A percentile compares a stretch with the other conserved stretches of the same genome.
Evolutionary conservation across 495 filamentous ascomycete genomes (phyloP).

Genomic region (Penicillium paradoxum): DNA sequence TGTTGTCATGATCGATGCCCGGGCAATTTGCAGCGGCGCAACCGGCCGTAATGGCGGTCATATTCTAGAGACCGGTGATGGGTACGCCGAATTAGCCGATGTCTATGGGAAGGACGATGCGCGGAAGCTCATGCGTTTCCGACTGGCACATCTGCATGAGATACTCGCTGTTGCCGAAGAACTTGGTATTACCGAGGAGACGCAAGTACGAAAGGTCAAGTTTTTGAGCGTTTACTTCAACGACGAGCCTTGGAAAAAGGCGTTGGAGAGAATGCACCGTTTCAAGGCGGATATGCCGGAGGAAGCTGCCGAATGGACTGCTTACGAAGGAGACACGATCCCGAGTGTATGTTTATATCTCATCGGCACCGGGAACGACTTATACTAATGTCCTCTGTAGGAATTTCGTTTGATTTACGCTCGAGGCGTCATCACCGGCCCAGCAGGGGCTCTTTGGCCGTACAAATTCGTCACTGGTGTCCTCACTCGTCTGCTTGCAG

Average conservation of each 20-base stretch:
- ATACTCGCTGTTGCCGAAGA: slow-evolving; percentile 27
- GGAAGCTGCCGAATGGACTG: slow-evolving; percentile 26
- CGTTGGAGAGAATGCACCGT: slow-evolving; percentile 17
- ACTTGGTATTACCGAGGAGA: slow-evolving; percentile 22
- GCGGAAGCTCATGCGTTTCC: slow-evolving; percentile 25
- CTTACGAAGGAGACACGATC: slow-evolving; percentile 21
- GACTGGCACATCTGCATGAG: slow-evolving; percentile 30
- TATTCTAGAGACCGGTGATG: slow-evolving; percentile 27
- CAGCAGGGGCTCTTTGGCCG: slow-evolving; percentile 61
- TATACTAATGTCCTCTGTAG: not conserved
- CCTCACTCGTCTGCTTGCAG: slow-evolving; percentile 50
- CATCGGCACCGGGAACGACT: not conserved
- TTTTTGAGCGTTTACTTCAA: slow-evolving; percentile 32
- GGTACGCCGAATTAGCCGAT: slow-evolving; percentile 25
- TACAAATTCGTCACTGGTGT: slow-evolving; percentile 71
- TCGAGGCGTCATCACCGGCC: slow-evolving; percentile 37
- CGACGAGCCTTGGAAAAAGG: slow-evolving; percentile 21
- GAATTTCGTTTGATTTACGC: slow-evolving; percentile 40
- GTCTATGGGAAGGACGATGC: slow-evolving; percentile 21
- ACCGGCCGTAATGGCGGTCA: slow-evolving; percentile 59
- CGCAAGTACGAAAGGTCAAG: slow-evolving; percentile 28
- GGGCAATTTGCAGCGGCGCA: slow-evolving; percentile 74
- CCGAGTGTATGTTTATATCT: slow-evolving; percentile 16
- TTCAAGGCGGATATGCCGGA: slow-evolving; percentile 30
- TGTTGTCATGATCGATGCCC: slow-evolving; percentile 72